A percentile compares a stretch with the other conserved stretches of the same genome.
Conservation (phyloP, 2,329 filamentous ascomycete species). For the Epichloe typhina region DNA sequence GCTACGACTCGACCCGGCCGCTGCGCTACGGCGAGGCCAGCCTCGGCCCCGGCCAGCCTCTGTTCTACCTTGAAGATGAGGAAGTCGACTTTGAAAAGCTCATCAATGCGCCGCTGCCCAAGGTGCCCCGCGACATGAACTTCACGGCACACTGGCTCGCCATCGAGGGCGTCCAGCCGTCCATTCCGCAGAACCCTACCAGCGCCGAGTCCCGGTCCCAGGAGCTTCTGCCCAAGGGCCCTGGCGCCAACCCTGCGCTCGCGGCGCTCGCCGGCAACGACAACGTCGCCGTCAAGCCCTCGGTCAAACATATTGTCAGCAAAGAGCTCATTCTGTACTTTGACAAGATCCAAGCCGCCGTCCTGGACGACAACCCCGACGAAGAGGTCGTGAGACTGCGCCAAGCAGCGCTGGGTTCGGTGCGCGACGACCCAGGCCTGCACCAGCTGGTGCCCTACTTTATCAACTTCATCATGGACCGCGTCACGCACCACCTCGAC, state of each 20-base stretch:
- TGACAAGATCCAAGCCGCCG: constrained; percentile 80
- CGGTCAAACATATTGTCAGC: constrained; percentile 90
- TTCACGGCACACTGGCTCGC: constrained; percentile 93
- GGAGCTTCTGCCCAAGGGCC: constrained; percentile 80
- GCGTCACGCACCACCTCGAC: constrained; percentile 87
- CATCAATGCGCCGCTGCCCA: constrained; percentile 90
- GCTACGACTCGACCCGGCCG: constrained; percentile 84
- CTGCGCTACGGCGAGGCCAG: constrained; percentile 89
- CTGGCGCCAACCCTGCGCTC: constrained; percentile 73
- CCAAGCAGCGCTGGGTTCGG: constrained; percentile 70
- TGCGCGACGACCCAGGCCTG: constrained; percentile 79
- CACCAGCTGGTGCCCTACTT: constrained; percentile 96
- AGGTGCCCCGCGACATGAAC: constrained; percentile 82
- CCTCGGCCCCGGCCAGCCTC: constrained; percentile 79
- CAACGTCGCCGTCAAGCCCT: constrained; percentile 70
- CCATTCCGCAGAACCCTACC: constrained; percentile 91
- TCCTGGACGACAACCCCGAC: constrained; percentile 79
- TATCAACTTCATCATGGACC: constrained; percentile 87
- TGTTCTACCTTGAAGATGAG: constrained; percentile 97
- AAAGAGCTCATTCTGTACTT: constrained; percentile 96
- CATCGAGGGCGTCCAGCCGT: constrained; percentile 91
- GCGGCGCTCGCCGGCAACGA: constrained; percentile 73
- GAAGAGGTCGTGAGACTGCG: constrained; percentile 61
- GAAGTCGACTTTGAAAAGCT: constrained; percentile 98
- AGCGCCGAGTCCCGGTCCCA: constrained; percentile 70